Evolutionary conservation across 2,329 filamentous ascomycete genomes (phyloP), one percentile per base, ranked within the genome.

Genomic region (Cladosporium sp.): DNA sequence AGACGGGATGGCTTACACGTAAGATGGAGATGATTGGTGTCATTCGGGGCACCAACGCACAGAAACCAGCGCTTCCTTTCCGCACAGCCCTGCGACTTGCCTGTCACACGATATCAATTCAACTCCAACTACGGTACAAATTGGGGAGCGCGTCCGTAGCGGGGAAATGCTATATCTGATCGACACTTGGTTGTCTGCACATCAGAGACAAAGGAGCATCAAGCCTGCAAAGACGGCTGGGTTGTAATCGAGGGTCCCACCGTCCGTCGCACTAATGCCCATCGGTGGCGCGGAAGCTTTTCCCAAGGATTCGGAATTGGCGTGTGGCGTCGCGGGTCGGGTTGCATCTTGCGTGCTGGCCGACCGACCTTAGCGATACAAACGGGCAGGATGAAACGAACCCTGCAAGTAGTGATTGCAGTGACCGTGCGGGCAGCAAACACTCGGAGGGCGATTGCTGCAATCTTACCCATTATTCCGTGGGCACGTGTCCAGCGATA

Each of bases 281-380:
- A 34, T 36, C 13, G 11, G 53, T 57, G 53, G 30, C 53, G 30
- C 53, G 25, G 53, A 18, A 58, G 32, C 32, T 25, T 58, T 49
- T 26, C 58, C 58, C 57, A 59, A 34, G 14, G 16, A 32, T 51
- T 60, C 39, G 58, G 58, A 60, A 60, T 60, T 30, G n/a, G 58
- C 58, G 28, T 48, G 43, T 60, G 58, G 58, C 58, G 21, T 57
- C 49, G 26, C 58, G 58, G 58, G 39, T 60, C 58, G 58, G 58
- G 43, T 60, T 60, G 58, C 58, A n/a, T 43, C 18, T 43, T 43
- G 36, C 36, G 30, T 57, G 53, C 48, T 57, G 53, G 28, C 14
- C 16, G 21, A 36, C 32, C 25, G 53, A 36, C 21, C 48, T 51
- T 26, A 54, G 49, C 2, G 7, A 26, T 14, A 16, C 25, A 54